Conservation (phyloP, 1,284 basidiomycete species). For the Neonothopanus nambi region DNA sequence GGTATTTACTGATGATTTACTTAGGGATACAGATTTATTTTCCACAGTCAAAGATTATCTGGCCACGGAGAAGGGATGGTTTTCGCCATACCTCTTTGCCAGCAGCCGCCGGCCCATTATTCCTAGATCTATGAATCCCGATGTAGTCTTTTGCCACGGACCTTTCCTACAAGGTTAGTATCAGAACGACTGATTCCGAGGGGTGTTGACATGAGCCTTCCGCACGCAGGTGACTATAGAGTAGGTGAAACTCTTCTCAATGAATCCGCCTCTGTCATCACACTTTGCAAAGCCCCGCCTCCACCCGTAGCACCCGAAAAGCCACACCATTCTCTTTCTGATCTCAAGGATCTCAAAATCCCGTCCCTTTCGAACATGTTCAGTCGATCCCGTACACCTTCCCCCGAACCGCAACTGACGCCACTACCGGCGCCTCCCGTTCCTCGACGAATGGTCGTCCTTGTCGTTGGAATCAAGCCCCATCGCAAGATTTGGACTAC, state of each 20-base stretch:
- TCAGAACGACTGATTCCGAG: not conserved
- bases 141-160: constrained; percentile 66
- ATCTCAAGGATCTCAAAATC: constrained; percentile 23
- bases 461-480: constrained; percentile 59
- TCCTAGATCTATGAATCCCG: constrained; percentile 62
- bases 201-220: not conserved
- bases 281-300: constrained; percentile 39
- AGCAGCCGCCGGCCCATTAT: constrained; percentile 59
- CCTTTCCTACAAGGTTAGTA: constrained; percentile 55
- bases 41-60: constrained; percentile 65
- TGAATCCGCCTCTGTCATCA: constrained; percentile 54
- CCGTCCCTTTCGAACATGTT: constrained; percentile 42
- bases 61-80: constrained; percentile 65
- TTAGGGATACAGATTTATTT: constrained; percentile 55
- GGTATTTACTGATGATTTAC: not conserved
- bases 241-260: constrained; percentile 55
- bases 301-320: constrained; percentile 20
- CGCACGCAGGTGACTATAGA: constrained; percentile 51
- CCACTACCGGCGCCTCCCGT: constrained; percentile 40
- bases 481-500: constrained; percentile 61
- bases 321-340: constrained; percentile 18
- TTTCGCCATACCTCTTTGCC: constrained; percentile 66
- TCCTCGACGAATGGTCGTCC: constrained; percentile 55
- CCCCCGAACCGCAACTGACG: constrained; percentile 47
- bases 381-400: constrained; percentile 49